Conservation (phyloP, 192 early-diverging fungal species). For the Gonapodya prolifera region DNA sequence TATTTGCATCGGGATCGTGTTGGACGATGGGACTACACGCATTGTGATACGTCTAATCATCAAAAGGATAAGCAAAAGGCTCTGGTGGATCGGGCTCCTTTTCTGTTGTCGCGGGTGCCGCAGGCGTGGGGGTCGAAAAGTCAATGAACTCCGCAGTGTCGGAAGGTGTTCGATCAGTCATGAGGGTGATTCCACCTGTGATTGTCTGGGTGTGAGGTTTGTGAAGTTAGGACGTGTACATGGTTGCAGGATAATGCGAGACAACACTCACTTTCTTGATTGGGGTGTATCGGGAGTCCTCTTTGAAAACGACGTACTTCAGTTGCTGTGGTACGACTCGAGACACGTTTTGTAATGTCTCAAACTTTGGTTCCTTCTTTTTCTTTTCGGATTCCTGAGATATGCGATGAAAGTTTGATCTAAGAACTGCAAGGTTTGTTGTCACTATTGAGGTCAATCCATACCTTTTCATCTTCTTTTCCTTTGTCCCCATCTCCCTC, state of each 20-base stretch:
- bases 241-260: background rate
- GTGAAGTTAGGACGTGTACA: background rate
- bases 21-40: background rate
- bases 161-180: constrained; percentile 59
- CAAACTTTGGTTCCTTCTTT: constrained; percentile 61
- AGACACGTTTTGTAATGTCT: constrained; percentile 74
- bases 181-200: constrained; percentile 76
- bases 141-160: constrained; percentile 75
- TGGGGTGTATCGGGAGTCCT: constrained; percentile 75
- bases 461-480: constrained; percentile 20
- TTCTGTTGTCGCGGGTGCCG: constrained; percentile 30
- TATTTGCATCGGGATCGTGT: background rate
- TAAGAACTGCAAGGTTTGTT: too few species aligned
- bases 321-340: constrained; percentile 80
- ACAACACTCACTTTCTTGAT: constrained; percentile 53
- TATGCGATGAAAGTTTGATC: too few species aligned
- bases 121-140: constrained; percentile 23
- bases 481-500: constrained; percentile 31
- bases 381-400: constrained; percentile 46
- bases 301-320: constrained; percentile 74
- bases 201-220: constrained; percentile 17
- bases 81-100: constrained; percentile 57
- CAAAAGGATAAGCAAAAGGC: constrained; percentile 76
- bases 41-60: constrained; percentile 15
- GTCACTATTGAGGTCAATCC: too few species aligned